Base-by-base conservation (phyloP, 1,139 yeast genomes). In the Yamadazyma oceani region DNA sequence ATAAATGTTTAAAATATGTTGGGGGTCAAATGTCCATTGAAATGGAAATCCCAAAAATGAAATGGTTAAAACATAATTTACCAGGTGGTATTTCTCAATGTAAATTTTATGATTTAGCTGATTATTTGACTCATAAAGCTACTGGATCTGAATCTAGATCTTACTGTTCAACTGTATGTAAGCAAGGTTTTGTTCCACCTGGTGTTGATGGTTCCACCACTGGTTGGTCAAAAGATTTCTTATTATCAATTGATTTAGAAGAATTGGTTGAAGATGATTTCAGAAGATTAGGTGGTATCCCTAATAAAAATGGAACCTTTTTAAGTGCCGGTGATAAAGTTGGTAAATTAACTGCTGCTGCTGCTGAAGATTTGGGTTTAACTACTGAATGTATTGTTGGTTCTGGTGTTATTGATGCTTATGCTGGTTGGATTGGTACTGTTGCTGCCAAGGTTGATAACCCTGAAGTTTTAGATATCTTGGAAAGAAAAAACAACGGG, bases 361-460 rank as follows among this genome's bases (percentile, higher is more conserved):
- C 96, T 2, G 97, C 97, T n/a, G 75, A 73, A 32, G 89, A 87
- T 38, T 71, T 92, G 54, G 97, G 97, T 3, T 73, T 92, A 46
- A 76, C 92, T 10, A 75, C 84, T 19, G 74, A 75, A 39, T 85
- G 95, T 64, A 79, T 82, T 28, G 97, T 92, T 29, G 97, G 96
- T 6, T 82, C 95, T 2, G 97, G 96, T 51, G 96, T 92, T 26
- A 92, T 92, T 55, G 98, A 92, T 60, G 97, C 97, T 10, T 92
- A 92, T 56, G 95, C 97, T 8, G 98, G 98, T 36, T 92, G 97
- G 97, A 80, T 92, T 41, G 98, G 98, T 40, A 92, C 98, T 0
- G 96, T 90, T 40, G 98, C 97, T 22, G 96, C 95, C 2, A 80
- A 82, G 51, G 80, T 82, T 5, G 80, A 78, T 34, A 65, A 76